Percentiles rank a stretch among this genome's conserved stretches.
Conservation (phyloP, 345 rosid genomes). For the Citrus inodora region DNA sequence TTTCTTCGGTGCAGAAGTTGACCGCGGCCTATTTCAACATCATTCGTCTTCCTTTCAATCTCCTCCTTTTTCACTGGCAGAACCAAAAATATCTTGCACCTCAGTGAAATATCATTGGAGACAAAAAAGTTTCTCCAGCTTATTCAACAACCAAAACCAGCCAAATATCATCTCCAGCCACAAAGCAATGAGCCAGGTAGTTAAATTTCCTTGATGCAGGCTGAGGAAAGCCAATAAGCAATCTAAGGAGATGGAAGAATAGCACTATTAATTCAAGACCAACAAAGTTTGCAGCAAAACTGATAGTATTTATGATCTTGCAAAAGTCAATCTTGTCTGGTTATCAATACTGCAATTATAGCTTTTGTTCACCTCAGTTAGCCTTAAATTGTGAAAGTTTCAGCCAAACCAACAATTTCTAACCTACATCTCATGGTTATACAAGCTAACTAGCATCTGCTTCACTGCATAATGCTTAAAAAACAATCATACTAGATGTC, state of each 20-base stretch:
- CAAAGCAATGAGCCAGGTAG: background rate
- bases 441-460: background rate
- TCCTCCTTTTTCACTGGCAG: background rate
- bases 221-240: background rate
- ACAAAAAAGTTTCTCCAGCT: background rate
- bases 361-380: background rate
- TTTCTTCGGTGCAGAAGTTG: background rate
- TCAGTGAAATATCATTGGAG: background rate
- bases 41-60: background rate
- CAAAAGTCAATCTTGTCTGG: background rate
- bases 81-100: background rate
- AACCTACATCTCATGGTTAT: background rate
- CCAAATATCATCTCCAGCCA: background rate
- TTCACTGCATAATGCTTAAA: background rate
- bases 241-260: background rate
- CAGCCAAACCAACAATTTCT: background rate
- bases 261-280: background rate
- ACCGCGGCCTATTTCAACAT: background rate
- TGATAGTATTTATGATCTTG: background rate
- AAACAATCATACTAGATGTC: background rate
- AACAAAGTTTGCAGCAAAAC: background rate
- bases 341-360: background rate
- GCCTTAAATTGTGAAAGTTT: background rate
- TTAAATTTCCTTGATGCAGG: background rate
- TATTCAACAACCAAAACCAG: background rate